Conservation (phyloP, 805 yeast species). For the Ogataea degrootiae region DNA sequence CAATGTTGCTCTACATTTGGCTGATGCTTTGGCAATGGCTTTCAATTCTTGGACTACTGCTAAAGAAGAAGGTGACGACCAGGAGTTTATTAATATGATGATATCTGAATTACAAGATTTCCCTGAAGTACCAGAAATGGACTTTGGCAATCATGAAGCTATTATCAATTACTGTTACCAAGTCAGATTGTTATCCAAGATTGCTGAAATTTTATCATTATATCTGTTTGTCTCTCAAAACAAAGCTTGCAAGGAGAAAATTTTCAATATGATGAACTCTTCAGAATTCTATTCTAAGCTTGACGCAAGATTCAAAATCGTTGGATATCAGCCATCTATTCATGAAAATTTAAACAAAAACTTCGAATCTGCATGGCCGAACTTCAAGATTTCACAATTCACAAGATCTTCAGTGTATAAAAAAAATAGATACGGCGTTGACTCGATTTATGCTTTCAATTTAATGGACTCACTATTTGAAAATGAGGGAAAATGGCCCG, state of each 20-base stretch:
- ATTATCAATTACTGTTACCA: constrained; percentile 43
- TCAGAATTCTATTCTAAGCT: constrained; percentile 33
- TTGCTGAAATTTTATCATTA: constrained; percentile 72
- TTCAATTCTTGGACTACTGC: constrained; percentile 74
- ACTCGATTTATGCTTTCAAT: constrained; percentile 52
- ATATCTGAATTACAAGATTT: constrained; percentile 27
- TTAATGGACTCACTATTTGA: constrained; percentile 59
- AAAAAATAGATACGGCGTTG: constrained; percentile 46
- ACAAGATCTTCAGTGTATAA: constrained; percentile 40
- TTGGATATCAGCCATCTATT: constrained; percentile 13
- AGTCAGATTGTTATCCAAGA: constrained; percentile 56
- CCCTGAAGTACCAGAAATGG: constrained; percentile 16
- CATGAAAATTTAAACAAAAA: constrained; percentile 35
- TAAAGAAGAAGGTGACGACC: constrained; percentile 47
- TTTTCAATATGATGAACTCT: constrained; percentile 26
- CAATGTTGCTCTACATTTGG: constrained; percentile 57
- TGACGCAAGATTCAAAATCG: constrained; percentile 33
- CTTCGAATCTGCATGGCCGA: constrained; percentile 44
- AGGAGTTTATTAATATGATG: constrained; percentile 40
- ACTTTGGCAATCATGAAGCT: constrained; percentile 15
- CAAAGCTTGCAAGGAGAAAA: constrained; percentile 35
- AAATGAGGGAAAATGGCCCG: constrained; percentile 41
- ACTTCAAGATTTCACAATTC: constrained; percentile 46
- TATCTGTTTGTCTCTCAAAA: constrained; percentile 56
- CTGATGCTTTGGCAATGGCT: constrained; percentile 71